phyloP scores from a whole-genome alignment of 2,329 filamentous ascomycete species.

The Fusarium verrucosum region DNA sequence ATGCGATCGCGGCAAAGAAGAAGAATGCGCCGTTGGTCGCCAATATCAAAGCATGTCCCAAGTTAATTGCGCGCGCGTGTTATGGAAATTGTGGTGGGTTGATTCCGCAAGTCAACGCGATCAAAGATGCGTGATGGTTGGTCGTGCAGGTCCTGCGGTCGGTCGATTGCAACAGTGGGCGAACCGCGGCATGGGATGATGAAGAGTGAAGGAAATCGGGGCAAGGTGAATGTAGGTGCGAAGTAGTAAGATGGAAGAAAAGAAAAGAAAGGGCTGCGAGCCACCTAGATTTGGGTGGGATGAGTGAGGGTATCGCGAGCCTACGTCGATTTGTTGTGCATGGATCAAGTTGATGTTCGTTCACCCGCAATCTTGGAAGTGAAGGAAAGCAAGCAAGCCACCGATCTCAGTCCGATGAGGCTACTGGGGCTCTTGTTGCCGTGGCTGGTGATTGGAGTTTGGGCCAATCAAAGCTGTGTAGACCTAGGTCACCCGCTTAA shows the following conservation, averaged over 20 bases:
- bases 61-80: constrained; percentile 14
- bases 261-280: not conserved
- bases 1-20: constrained; percentile 32
- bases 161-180: constrained; percentile 41
- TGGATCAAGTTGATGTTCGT: constrained; percentile 30
- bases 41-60: constrained; percentile 39
- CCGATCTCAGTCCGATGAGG: constrained; percentile 36
- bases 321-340: constrained; percentile 22
- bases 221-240: not conserved
- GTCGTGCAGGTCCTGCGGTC: constrained; percentile 38
- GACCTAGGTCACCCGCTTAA: not conserved
- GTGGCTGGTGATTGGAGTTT: no score
- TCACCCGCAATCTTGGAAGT: constrained; percentile 13
- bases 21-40: constrained; percentile 33
- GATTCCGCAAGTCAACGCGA: constrained; percentile 33
- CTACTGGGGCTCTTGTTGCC: constrained; percentile 40
- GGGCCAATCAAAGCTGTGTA: constrained; percentile 20
- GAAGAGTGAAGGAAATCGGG: not conserved
- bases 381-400: constrained; percentile 24
- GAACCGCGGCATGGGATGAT: constrained; percentile 39
- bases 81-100: not conserved
- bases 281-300: not conserved
- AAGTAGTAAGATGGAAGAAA: not conserved
- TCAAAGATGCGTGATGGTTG: constrained; percentile 40
- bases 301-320: constrained; percentile 29